These are phyloP conservation scores for Discostella stelligeroides DNA, from an alignment of 108 stramenopile genomes.

Conservation along the genomic window DNA sequence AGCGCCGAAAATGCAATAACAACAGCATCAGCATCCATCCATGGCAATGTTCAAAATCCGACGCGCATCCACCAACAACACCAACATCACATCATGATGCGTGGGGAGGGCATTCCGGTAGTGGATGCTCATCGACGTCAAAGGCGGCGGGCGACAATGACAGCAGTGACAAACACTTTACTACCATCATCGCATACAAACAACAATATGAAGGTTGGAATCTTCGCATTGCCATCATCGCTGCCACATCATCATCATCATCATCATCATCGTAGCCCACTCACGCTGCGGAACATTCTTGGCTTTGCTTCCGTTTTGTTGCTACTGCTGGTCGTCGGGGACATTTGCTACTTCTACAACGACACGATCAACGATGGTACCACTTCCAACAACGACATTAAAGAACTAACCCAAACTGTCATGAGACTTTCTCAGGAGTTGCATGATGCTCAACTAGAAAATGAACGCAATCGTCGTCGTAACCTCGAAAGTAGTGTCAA, in stretches of 20 bases:
- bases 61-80: no score
- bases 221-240: no score
- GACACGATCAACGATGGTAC: no score
- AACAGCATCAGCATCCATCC: no score
- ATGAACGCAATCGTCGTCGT: background rate
- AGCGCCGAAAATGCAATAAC: no score
- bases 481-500: no score
- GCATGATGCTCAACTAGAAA: background rate
- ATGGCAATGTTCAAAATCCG: no score
- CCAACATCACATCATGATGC: no score
- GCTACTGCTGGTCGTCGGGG: background rate
- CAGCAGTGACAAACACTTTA: background rate
- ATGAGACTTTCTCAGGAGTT: background rate
- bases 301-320: background rate
- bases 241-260: background rate
- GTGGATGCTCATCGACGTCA: background rate
- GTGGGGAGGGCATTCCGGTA: background rate
- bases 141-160: background rate
- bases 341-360: background rate
- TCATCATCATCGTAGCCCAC: no score
- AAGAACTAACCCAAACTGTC: constrained; percentile 1
- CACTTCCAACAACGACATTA: background rate
- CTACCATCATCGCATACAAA: background rate
- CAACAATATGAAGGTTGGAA: background rate
- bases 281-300: background rate